Conservation (phyloP, 176 grass and related monocot species). For the Oryza coarctata region DNA sequence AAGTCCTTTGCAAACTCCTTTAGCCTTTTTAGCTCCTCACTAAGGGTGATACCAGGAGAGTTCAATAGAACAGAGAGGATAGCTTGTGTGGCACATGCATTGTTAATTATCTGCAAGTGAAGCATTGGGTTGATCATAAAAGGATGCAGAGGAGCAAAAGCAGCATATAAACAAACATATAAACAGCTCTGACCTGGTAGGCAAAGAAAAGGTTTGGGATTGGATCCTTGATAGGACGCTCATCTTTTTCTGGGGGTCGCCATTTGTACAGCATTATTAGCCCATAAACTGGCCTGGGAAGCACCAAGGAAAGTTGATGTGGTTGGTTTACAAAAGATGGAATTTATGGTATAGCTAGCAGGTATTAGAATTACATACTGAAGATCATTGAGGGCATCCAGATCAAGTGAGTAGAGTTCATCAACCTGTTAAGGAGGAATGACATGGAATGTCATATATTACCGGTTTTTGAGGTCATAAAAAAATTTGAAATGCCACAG, state of each 20-base stretch:
- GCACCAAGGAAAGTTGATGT: constrained; percentile 1
- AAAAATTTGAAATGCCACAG: not conserved
- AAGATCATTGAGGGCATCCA: constrained; percentile 81
- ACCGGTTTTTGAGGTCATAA: not conserved
- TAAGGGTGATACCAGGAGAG: constrained; percentile 65
- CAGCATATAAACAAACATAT: not conserved
- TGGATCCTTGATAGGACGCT: constrained; percentile 49
- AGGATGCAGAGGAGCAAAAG: not conserved
- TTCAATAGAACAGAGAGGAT: constrained; percentile 90
- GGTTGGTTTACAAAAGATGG: constrained; percentile 3
- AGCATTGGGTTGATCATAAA: constrained; percentile 20
- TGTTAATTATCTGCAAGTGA: constrained; percentile 83
- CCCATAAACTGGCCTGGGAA: constrained; percentile 82
- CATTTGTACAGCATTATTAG: constrained; percentile 93
- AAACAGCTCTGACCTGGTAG: constrained; percentile 52
- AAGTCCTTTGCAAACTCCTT: constrained; percentile 95
- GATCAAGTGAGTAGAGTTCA: constrained; percentile 94
- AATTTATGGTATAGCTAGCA: constrained; percentile 9
- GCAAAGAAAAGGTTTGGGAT: constrained; percentile 71
- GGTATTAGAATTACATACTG: constrained; percentile 45
- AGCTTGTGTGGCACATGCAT: constrained; percentile 93
- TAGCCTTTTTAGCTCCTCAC: constrained; percentile 65
- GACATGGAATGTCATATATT: constrained; percentile 7
- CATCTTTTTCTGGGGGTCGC: constrained; percentile 71
- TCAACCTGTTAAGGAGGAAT: constrained; percentile 65